Percentiles rank a stretch among this genome's conserved stretches.
These are phyloP conservation scores for Geranium brycei DNA, from an alignment of 345 rosid genomes.

Conservation along the genomic window DNA sequence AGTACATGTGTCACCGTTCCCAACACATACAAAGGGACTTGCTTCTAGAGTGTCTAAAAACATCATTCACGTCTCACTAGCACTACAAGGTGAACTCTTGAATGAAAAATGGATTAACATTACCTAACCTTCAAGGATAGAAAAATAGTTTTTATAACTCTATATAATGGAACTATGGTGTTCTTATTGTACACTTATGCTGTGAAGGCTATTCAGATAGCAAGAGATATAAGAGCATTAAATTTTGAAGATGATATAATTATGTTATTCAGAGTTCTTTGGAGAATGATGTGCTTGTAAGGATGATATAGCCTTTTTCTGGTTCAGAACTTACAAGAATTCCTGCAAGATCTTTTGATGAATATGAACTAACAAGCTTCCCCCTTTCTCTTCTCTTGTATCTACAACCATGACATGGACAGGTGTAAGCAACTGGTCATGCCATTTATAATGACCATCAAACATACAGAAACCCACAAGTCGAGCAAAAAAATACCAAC, in stretches of 20 bases:
- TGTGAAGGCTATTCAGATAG: not conserved
- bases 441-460: not conserved
- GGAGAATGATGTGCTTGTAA: too few relatives aligned
- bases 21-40: not conserved
- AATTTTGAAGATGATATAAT: not conserved
- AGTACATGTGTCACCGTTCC: not conserved
- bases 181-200: not conserved
- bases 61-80: not conserved
- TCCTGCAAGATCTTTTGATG: slow-evolving; percentile 82
- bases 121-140: not conserved
- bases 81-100: not conserved
- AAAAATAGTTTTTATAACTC: not conserved
- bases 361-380: slow-evolving; percentile 70
- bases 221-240: not conserved
- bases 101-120: not conserved
- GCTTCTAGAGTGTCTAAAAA: not conserved
- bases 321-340: slow-evolving; percentile 53
- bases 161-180: not conserved
- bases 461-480: not conserved
- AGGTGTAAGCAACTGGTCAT: not conserved
- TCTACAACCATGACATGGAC: slow-evolving; percentile 17
- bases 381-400: slow-evolving; percentile 80
- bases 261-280: not conserved
- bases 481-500: slow-evolving; percentile 20
- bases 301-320: not conserved